phyloP scores from a whole-genome alignment of 306 rosid genomes.

The Trifolium dubium region DNA sequence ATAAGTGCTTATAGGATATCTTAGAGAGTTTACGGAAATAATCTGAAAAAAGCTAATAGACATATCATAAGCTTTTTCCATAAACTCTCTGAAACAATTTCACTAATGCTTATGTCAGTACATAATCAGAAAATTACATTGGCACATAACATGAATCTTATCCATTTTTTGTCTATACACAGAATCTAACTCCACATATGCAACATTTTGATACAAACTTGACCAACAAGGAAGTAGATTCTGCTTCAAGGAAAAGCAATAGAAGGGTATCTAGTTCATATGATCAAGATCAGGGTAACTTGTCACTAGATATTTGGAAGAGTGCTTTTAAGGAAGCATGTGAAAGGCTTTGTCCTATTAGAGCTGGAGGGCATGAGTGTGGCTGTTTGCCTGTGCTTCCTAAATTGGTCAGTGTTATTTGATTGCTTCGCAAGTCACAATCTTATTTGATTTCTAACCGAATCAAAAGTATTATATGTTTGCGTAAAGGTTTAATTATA shows the following conservation, averaged over 20 bases:
- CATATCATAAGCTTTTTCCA: background rate
- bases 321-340: slow-evolving; percentile 80
- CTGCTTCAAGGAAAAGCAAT: slow-evolving; percentile 52
- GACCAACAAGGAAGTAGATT: slow-evolving; percentile 40
- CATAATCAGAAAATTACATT: background rate
- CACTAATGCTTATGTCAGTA: background rate
- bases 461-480: background rate
- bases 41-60: too few species aligned
- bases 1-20: too few species aligned
- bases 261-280: slow-evolving; percentile 52
- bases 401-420: slow-evolving; percentile 63
- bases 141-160: slow-evolving; percentile 35
- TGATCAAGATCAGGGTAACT: slow-evolving; percentile 67
- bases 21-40: too few species aligned
- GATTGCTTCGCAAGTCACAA: background rate
- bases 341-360: slow-evolving; percentile 89
- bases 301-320: slow-evolving; percentile 88
- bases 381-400: slow-evolving; percentile 89
- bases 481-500: background rate
- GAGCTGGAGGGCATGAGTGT: slow-evolving; percentile 94
- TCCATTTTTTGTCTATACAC: slow-evolving; percentile 41
- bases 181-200: slow-evolving; percentile 94
- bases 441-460: background rate
- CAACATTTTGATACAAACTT: slow-evolving; percentile 61
- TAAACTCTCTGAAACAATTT: background rate